Conservation (phyloP, 768 basidiomycete genomes). For the Boletus sp. region DNA sequence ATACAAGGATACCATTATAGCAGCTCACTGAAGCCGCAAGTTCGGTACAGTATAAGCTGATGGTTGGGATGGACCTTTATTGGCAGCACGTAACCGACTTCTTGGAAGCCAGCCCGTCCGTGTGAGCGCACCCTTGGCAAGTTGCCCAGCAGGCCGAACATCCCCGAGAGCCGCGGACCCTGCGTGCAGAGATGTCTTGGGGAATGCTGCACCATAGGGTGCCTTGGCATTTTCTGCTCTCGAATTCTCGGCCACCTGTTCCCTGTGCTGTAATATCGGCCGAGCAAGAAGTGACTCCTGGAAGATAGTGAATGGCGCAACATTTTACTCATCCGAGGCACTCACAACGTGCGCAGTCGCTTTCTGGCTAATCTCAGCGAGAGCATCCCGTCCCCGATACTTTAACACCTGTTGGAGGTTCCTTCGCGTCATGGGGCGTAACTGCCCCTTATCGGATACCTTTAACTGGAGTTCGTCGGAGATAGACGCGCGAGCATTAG, state of each 20-base stretch:
- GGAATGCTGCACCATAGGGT: constrained; percentile 23
- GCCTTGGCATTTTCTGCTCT: constrained; percentile 29
- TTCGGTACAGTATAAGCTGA: constrained; percentile 20
- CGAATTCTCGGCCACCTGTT: constrained; percentile 36
- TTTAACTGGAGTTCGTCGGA: constrained; percentile 45
- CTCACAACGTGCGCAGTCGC: constrained; percentile 67
- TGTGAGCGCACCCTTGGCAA: constrained; percentile 55
- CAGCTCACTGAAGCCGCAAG: constrained; percentile 19
- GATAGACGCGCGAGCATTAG: constrained; percentile 45
- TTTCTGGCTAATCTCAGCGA: constrained; percentile 50
- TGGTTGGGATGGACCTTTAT: constrained; percentile 9
- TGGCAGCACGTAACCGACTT: constrained; percentile 16
- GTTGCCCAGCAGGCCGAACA: constrained; percentile 48
- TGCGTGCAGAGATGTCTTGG: constrained; percentile 35
- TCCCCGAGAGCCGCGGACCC: constrained; percentile 63
- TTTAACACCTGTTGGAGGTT: constrained; percentile 73
- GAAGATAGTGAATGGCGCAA: constrained; percentile 9
- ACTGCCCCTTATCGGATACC: constrained; percentile 36
- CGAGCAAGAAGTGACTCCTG: constrained; percentile 70
- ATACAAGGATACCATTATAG: constrained; percentile 2
- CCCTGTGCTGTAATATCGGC: constrained; percentile 51
- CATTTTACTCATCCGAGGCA: constrained; percentile 7
- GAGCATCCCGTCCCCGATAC: constrained; percentile 50
- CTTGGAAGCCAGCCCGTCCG: constrained; percentile 26
- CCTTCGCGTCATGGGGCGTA: constrained; percentile 68